Percentiles rank a stretch among this genome's conserved stretches.
These are phyloP conservation scores for Thelephora terrestris DNA, from an alignment of 1,284 basidiomycete genomes.

Conservation along the genomic window DNA sequence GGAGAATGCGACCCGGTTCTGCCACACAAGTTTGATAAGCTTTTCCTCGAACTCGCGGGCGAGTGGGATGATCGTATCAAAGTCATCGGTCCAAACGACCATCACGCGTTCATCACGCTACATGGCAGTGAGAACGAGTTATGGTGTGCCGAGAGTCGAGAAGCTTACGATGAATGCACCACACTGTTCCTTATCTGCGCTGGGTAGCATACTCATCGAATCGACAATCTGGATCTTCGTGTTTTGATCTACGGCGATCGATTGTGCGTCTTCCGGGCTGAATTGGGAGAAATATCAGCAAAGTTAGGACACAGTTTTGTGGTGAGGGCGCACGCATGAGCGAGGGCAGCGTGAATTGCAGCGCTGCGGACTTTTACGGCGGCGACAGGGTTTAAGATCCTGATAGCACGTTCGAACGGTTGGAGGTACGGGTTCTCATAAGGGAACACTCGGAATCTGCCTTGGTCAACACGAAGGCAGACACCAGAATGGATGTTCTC, in stretches of 20 bases:
- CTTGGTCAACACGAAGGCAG: slow-evolving; percentile 52
- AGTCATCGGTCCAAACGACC: slow-evolving; percentile 68
- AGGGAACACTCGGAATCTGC: slow-evolving; percentile 57
- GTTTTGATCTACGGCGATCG: slow-evolving; percentile 44
- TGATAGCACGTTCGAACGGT: slow-evolving; percentile 63
- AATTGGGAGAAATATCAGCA: background rate
- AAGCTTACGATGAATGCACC: slow-evolving; percentile 67
- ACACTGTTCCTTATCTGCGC: slow-evolving; percentile 74
- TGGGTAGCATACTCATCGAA: slow-evolving; percentile 48
- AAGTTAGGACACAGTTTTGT: background rate
- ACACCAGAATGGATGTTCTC: slow-evolving; percentile 63
- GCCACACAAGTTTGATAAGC: slow-evolving; percentile 77
- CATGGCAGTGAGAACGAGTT: slow-evolving; percentile 1
- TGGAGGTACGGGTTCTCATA: slow-evolving; percentile 51
- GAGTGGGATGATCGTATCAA: slow-evolving; percentile 58
- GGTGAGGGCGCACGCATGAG: slow-evolving; percentile 43
- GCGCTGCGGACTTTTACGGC: slow-evolving; percentile 73
- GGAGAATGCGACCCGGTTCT: slow-evolving; percentile 32
- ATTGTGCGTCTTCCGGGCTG: slow-evolving; percentile 41
- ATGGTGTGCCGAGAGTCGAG: background rate
- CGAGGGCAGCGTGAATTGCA: slow-evolving; percentile 69
- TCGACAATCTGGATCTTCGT: slow-evolving; percentile 62
- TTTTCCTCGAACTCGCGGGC: slow-evolving; percentile 63
- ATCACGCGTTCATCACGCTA: slow-evolving; percentile 68
- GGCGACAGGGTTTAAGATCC: slow-evolving; percentile 65